phyloP scores from a whole-genome alignment of 2,329 filamentous ascomycete species.

The Penicillium nordicum region DNA sequence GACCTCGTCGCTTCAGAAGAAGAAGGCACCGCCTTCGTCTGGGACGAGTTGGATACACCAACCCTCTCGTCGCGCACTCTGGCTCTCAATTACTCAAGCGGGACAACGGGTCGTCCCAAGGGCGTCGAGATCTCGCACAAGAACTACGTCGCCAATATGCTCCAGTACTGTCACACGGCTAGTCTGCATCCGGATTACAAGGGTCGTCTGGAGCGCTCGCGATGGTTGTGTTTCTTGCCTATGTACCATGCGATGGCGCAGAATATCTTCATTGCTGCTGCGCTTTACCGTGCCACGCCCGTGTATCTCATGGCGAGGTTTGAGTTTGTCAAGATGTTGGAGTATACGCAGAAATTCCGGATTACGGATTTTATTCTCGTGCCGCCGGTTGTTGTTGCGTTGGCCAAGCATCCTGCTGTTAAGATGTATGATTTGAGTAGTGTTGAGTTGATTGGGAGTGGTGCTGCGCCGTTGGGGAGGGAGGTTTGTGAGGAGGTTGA shows the following conservation, averaged over 20 bases:
- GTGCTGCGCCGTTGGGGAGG: constrained; percentile 64
- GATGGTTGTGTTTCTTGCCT: constrained; percentile 66
- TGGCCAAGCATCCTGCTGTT: constrained; percentile 68
- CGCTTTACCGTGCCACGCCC: constrained; percentile 51
- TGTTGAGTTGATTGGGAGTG: constrained; percentile 57
- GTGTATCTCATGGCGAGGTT: constrained; percentile 78
- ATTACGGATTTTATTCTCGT: constrained; percentile 67
- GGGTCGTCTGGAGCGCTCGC: constrained; percentile 41
- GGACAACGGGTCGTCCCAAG: constrained; percentile 79
- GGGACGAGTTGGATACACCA: constrained; percentile 50
- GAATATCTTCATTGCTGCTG: constrained; percentile 63
- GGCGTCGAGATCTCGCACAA: constrained; percentile 78
- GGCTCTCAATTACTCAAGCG: constrained; percentile 70
- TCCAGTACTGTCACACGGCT: constrained; percentile 54
- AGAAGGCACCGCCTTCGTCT: constrained; percentile 58
- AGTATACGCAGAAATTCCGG: constrained; percentile 63
- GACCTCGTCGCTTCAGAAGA: constrained; percentile 53
- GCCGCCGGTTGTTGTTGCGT: constrained; percentile 69
- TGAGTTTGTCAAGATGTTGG: constrained; percentile 69
- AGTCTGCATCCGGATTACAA: constrained; percentile 50
- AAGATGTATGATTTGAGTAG: constrained; percentile 66
- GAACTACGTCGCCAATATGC: constrained; percentile 70
- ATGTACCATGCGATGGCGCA: constrained; percentile 75
- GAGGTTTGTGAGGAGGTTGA: constrained; percentile 58
- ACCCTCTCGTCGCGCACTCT: constrained; percentile 41